A percentile compares a stretch with the other conserved stretches of the same genome.
These are phyloP conservation scores for Tolypocladium tundrense DNA, from an alignment of 2,329 filamentous ascomycete genomes.

Conservation along the genomic window DNA sequence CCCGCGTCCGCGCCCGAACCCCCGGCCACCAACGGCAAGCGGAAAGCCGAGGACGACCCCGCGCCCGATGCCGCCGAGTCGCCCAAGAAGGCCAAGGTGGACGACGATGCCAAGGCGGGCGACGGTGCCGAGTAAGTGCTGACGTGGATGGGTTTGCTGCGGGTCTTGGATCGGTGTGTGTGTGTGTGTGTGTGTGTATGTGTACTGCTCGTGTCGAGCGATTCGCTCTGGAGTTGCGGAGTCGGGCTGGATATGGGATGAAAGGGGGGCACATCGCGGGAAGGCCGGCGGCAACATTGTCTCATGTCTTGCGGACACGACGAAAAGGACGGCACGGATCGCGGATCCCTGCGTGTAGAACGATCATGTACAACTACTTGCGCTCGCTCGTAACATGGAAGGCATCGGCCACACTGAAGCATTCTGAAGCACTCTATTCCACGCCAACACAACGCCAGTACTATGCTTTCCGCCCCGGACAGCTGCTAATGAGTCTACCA, in stretches of 20 bases:
- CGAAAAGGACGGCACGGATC: not conserved
- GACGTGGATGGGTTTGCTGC: too few species aligned
- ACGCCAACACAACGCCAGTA: not conserved
- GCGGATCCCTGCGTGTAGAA: not conserved
- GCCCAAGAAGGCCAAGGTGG: conserved; percentile 26
- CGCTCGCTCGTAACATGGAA: not conserved
- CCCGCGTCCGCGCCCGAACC: conserved; percentile 3
- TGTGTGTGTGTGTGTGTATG: not conserved
- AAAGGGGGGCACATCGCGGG: not conserved
- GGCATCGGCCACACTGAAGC: not conserved
- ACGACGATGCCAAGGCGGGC: conserved; percentile 10
- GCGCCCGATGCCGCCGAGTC: conserved; percentile 14
- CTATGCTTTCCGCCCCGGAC: not conserved
- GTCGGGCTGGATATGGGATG: not conserved
- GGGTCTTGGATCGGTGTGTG: not conserved
- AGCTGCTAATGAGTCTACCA: not conserved
- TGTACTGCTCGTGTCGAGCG: not conserved
- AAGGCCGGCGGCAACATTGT: not conserved
- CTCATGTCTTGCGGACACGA: not conserved
- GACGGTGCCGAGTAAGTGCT: conserved; percentile 3
- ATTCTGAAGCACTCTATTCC: not conserved
- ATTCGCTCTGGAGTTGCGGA: not conserved
- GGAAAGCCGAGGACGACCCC: conserved; percentile 21
- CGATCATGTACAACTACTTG: not conserved
- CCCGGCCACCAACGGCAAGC: conserved; percentile 27